Evolutionary conservation across 2,329 filamentous ascomycete genomes (phyloP).

Genomic region (Epichloe sibirici): DNA sequence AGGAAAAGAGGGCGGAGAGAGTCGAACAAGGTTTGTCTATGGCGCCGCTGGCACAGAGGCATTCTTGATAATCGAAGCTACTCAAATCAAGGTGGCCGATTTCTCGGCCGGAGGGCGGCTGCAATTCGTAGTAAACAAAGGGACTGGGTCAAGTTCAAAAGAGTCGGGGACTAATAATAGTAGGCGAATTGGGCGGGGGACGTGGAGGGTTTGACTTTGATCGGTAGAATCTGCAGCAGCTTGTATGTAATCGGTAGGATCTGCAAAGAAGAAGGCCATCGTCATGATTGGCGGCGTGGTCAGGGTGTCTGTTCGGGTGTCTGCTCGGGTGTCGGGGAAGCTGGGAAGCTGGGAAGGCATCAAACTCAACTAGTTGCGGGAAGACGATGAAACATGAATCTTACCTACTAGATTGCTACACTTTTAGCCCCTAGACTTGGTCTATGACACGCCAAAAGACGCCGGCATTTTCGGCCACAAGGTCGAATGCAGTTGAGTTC

Average conservation of each 20-base stretch:
- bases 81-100: neutral
- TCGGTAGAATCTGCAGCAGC: too few relatives aligned
- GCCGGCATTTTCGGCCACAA: too few relatives aligned
- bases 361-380: neutral
- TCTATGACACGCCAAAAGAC: too few relatives aligned
- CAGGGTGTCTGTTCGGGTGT: neutral
- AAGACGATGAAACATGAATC: neutral
- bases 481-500: too few relatives aligned
- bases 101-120: neutral
- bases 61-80: neutral
- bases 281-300: neutral
- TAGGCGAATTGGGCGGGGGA: neutral
- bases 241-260: too few relatives aligned
- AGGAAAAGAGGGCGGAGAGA: neutral
- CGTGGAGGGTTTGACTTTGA: neutral
- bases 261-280: too few relatives aligned
- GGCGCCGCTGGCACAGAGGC: neutral
- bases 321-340: neutral
- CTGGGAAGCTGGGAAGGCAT: neutral
- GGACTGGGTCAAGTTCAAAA: neutral
- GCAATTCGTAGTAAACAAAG: neutral
- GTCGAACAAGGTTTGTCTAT: neutral
- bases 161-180: too few relatives aligned
- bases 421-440: too few relatives aligned
- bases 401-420: too few relatives aligned